phyloP scores from a whole-genome alignment of 371 early-diverging fungal species.

The Saksenaea vasiformis region DNA sequence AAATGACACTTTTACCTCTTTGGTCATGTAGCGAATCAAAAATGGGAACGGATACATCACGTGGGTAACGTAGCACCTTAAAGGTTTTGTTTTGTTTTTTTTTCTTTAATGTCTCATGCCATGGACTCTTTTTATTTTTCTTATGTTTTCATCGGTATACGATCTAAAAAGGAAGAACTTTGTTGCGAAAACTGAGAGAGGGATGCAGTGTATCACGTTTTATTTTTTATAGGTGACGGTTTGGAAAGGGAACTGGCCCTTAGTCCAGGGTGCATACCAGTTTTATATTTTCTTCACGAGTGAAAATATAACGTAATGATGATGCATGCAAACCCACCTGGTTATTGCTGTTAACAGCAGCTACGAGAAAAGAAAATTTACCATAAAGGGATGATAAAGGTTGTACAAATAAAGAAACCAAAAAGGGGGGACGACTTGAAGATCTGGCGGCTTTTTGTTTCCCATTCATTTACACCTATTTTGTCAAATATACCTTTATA shows the following conservation, averaged over 20 bases:
- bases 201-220: background rate
- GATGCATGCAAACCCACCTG: background rate
- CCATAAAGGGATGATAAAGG: conserved; percentile 12
- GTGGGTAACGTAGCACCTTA: background rate
- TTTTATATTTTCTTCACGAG: background rate
- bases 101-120: background rate
- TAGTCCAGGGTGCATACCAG: background rate
- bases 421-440: conserved; percentile 19
- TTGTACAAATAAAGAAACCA: conserved; percentile 20
- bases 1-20: background rate
- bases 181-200: background rate
- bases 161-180: conserved; percentile 1
- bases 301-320: background rate
- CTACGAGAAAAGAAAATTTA: conserved; percentile 6
- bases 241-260: background rate
- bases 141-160: conserved; percentile 1
- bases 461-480: conserved; percentile 5
- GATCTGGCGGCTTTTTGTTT: conserved; percentile 23
- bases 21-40: background rate
- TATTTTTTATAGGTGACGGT: background rate
- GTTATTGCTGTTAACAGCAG: background rate
- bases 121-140: background rate
- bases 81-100: background rate
- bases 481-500: conserved; percentile 21
- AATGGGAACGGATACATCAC: too few species aligned